These are phyloP conservation scores for Myriosclerotinia curreyana DNA, from an alignment of 2,329 filamentous ascomycete species.

Conservation along the genomic window DNA sequence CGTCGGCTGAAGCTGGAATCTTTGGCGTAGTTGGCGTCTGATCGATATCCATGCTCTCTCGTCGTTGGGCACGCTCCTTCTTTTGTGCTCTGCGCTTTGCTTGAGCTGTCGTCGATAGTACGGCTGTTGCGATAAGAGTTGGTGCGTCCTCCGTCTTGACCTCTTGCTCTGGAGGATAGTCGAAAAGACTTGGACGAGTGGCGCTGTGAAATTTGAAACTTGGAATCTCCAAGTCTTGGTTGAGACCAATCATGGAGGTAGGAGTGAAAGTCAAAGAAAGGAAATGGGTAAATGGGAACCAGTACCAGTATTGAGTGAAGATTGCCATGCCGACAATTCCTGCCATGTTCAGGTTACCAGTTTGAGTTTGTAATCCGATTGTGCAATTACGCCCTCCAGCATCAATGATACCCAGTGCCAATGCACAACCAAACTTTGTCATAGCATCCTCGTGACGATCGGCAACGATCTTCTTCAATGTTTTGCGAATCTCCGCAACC, in stretches of 20 bases:
- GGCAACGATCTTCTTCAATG: constrained; percentile 86
- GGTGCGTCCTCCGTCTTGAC: constrained; percentile 92
- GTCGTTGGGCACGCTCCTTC: constrained; percentile 84
- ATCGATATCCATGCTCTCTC: constrained; percentile 96
- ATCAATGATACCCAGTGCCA: constrained; percentile 95
- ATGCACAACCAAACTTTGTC: constrained; percentile 95
- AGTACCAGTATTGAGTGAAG: constrained; percentile 99
- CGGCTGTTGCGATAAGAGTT: constrained; percentile 89
- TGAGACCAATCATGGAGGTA: constrained; percentile 90
- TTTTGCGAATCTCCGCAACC: constrained; percentile 85
- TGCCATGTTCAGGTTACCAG: constrained; percentile 97
- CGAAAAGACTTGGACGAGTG: constrained; percentile 90
- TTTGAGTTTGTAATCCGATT: constrained; percentile 95
- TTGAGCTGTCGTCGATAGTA: constrained; percentile 93
- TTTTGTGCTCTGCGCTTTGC: constrained; percentile 92
- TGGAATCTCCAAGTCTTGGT: constrained; percentile 89
- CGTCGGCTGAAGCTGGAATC: constrained; percentile 50
- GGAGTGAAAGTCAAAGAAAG: constrained; percentile 94
- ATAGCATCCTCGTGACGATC: constrained; percentile 98
- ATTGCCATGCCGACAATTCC: constrained; percentile 97
- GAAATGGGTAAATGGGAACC: constrained; percentile 99
- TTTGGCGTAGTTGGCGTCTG: constrained; percentile 72
- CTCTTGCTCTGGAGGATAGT: constrained; percentile 96
- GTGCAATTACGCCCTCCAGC: constrained; percentile 98
- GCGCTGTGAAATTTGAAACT: constrained; percentile 95